These are phyloP conservation scores for Prunus fruticosa DNA, from an alignment of 306 rosid species.

Conservation along the genomic window DNA sequence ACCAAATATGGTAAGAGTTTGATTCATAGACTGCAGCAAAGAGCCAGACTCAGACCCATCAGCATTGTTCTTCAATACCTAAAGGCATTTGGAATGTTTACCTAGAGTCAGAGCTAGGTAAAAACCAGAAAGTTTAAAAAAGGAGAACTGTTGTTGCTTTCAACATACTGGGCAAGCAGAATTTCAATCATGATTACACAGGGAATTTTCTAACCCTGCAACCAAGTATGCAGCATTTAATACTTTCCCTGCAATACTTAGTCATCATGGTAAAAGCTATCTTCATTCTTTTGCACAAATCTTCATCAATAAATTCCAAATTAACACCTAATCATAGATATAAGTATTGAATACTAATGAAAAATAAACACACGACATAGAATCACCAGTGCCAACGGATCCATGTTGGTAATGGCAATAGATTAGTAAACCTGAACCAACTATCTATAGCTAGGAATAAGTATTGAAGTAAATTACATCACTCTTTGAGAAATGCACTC, in stretches of 20 bases:
- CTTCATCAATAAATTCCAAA: background rate
- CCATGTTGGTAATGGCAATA: background rate
- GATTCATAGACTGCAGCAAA: conserved; percentile 83
- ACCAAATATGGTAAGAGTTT: conserved; percentile 75
- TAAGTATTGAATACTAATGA: background rate
- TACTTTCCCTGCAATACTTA: background rate
- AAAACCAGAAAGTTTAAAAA: conserved; percentile 2
- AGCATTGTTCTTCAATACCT: conserved; percentile 74
- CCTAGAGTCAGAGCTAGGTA: conserved; percentile 16
- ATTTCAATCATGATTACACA: background rate
- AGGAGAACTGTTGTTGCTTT: conserved; percentile 18
- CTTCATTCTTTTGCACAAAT: background rate
- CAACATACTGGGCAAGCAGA: background rate
- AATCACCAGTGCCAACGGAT: background rate
- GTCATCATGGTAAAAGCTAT: background rate
- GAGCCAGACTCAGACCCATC: conserved; percentile 91
- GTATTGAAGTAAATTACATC: background rate
- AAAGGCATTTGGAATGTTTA: conserved; percentile 26
- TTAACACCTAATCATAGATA: background rate
- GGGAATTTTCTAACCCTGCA: background rate
- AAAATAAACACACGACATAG: background rate
- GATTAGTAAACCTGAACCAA: background rate
- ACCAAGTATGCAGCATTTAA: background rate
- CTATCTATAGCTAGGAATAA: background rate
- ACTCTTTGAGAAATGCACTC: background rate